Percentiles rank a stretch among this genome's conserved stretches.
These are phyloP conservation scores for Cystobasidium pallidum DNA, from an alignment of 1,284 basidiomycete genomes.

Conservation along the genomic window DNA sequence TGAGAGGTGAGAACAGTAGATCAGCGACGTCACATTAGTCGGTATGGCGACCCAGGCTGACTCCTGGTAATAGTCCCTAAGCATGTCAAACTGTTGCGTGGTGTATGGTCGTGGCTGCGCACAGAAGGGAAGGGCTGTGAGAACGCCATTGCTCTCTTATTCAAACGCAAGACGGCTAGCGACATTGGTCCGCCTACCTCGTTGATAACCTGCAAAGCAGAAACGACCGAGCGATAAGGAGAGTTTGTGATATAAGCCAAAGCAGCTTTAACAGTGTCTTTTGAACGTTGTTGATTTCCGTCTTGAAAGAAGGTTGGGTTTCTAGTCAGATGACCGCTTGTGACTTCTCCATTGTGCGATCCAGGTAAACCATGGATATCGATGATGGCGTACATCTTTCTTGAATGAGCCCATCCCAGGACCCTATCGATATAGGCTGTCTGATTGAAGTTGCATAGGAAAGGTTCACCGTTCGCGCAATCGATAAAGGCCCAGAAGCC, in stretches of 20 bases:
- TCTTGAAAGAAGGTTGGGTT: slow-evolving; percentile 37
- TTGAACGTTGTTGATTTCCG: slow-evolving; percentile 45
- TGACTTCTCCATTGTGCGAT: slow-evolving; percentile 54
- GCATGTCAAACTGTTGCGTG: slow-evolving; percentile 48
- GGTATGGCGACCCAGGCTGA: background rate
- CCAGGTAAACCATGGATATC: slow-evolving; percentile 59
- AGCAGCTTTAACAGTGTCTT: slow-evolving; percentile 43
- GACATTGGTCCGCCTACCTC: slow-evolving; percentile 28
- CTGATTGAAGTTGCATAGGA: slow-evolving; percentile 48
- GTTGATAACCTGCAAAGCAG: slow-evolving; percentile 52
- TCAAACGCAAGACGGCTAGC: no score
- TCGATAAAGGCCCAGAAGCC: slow-evolving; percentile 55
- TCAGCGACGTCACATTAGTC: background rate
- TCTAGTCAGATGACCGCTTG: slow-evolving; percentile 30
- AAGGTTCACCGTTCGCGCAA: slow-evolving; percentile 51
- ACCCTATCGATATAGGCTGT: slow-evolving; percentile 59
- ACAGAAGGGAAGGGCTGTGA: slow-evolving; percentile 1
- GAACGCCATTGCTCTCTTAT: no score
- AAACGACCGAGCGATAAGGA: slow-evolving; percentile 53
- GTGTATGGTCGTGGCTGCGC: slow-evolving; percentile 53
- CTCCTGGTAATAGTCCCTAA: slow-evolving; percentile 51
- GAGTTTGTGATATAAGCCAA: slow-evolving; percentile 49
- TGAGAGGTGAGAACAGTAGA: background rate
- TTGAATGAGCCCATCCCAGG: slow-evolving; percentile 57
- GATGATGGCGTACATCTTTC: slow-evolving; percentile 58